phyloP scores from a whole-genome alignment of 345 rosid genomes.

The Eucalyptus erythrocorys region DNA sequence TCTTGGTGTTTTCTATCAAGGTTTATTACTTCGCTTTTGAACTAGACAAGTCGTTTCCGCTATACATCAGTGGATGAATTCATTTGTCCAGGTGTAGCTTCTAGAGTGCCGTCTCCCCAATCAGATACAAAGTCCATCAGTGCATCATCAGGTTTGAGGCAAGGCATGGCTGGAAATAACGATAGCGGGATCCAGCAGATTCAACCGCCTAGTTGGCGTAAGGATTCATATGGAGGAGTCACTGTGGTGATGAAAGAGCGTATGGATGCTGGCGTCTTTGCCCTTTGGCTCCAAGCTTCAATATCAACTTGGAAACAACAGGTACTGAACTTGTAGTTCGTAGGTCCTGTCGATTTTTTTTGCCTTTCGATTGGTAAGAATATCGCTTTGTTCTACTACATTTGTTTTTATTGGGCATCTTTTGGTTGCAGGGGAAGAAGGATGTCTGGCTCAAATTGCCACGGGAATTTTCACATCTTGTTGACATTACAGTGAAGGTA shows the following conservation, averaged over 20 bases:
- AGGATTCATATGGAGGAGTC: conserved; percentile 40
- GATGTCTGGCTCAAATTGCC: conserved; percentile 71
- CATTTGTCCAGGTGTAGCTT: neutral
- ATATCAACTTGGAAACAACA: conserved; percentile 33
- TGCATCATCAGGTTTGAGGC: neutral
- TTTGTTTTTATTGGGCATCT: neutral
- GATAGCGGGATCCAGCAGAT: neutral
- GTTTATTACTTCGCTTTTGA: no score
- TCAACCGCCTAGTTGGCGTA: conserved; percentile 15
- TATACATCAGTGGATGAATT: neutral
- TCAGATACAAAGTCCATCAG: conserved; percentile 1
- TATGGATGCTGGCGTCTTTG: conserved; percentile 29
- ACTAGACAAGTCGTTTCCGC: no score
- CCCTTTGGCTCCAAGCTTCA: conserved; percentile 31
- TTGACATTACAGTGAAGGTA: conserved; percentile 36
- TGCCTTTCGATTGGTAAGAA: neutral
- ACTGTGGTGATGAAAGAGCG: conserved; percentile 19
- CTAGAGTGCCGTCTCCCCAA: neutral
- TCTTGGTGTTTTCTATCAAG: no score
- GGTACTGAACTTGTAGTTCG: conserved; percentile 5
- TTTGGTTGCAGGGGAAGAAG: conserved; percentile 41
- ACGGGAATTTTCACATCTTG: conserved; percentile 25
- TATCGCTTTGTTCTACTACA: neutral
- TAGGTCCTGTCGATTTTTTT: neutral
- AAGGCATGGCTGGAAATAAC: neutral